Evolutionary conservation across 192 early-diverging fungal genomes (phyloP).

Genomic region (Phycomyces nitens): DNA sequence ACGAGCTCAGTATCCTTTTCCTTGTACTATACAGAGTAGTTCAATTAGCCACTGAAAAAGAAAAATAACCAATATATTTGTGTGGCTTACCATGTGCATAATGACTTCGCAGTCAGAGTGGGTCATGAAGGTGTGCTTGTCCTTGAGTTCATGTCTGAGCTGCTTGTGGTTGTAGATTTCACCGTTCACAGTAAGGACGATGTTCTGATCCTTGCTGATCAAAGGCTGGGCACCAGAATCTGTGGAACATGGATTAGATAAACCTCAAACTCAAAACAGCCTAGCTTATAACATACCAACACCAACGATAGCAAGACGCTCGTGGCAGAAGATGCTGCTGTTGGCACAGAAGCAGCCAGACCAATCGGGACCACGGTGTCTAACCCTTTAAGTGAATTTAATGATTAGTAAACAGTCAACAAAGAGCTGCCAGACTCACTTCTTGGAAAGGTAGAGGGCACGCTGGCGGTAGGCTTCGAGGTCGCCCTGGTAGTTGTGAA

Average conservation of each 20-base stretch:
- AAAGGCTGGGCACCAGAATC: constrained; percentile 95
- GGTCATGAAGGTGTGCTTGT: constrained; percentile 80
- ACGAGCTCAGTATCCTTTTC: constrained; percentile 82
- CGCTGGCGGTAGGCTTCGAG: constrained; percentile 72
- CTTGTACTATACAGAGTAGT: too few relatives aligned
- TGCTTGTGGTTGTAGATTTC: constrained; percentile 98
- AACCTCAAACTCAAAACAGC: too few relatives aligned
- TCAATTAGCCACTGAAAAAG: too few relatives aligned
- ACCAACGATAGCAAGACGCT: constrained; percentile 97
- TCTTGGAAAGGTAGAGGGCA: constrained; percentile 83
- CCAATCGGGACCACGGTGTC: constrained; percentile 99
- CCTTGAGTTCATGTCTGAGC: constrained; percentile 72
- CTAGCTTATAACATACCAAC: constrained; percentile 62
- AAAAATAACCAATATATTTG: too few relatives aligned
- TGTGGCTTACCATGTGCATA: constrained; percentile 72
- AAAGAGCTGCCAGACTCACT: constrained; percentile 44
- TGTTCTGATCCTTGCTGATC: constrained; percentile 82
- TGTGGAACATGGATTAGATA: constrained; percentile 21
- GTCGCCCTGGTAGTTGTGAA: constrained; percentile 84
- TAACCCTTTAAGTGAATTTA: constrained; percentile 51
- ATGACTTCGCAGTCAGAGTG: constrained; percentile 98
- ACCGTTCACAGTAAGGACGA: constrained; percentile 93
- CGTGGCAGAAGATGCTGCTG: constrained; percentile 92
- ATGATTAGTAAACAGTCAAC: not conserved
- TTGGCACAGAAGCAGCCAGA: constrained; percentile 78